A percentile compares a stretch with the other conserved stretches of the same genome.
phyloP scores from a whole-genome alignment of 225 moss, liverwort and hornwort genomes.

The Neckera pumila region DNA sequence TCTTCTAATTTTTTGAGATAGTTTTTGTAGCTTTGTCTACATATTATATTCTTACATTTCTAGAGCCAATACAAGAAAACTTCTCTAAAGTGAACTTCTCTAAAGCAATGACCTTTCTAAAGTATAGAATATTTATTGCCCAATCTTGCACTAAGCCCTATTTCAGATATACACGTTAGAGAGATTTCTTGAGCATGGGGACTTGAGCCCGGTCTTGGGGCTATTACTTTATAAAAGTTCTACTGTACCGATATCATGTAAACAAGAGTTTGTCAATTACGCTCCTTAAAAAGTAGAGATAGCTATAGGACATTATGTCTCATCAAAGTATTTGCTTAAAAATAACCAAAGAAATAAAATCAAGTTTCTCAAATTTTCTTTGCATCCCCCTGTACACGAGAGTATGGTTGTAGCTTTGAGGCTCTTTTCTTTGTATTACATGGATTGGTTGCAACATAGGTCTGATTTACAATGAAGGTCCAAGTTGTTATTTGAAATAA shows the following conservation, averaged over 20 bases:
- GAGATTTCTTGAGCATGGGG: too few relatives aligned
- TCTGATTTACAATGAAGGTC: accelerated
- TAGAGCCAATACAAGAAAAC: not conserved
- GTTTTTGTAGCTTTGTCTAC: not conserved
- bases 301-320: accelerated
- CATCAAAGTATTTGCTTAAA: too few relatives aligned
- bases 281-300: not conserved
- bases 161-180: too few relatives aligned
- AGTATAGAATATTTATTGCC: too few relatives aligned
- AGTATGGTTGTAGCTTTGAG: not conserved
- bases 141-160: too few relatives aligned
- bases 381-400: accelerated
- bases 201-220: too few relatives aligned
- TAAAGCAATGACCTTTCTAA: too few relatives aligned
- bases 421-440: not conserved
- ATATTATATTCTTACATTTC: not conserved
- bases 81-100: too few relatives aligned
- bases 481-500: not conserved
- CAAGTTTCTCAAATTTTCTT: not conserved
- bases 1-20: not conserved
- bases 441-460: not conserved
- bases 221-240: too few relatives aligned
- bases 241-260: not conserved
- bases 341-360: not conserved
- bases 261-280: not conserved